Percentiles rank a stretch among this genome's conserved stretches.
phyloP scores from a whole-genome alignment of 805 yeast species.

The Nakazawaea ambrosiae region DNA sequence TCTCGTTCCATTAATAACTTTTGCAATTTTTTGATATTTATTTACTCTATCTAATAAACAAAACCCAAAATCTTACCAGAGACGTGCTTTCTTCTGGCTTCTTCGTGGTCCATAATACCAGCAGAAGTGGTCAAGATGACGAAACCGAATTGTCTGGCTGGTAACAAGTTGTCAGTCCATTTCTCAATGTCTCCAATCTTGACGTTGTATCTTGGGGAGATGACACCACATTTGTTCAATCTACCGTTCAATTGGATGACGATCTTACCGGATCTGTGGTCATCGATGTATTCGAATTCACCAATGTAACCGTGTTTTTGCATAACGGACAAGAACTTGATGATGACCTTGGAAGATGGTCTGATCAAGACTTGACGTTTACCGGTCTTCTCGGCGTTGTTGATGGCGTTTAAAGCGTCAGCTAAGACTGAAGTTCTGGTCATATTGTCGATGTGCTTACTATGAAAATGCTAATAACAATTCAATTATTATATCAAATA shows the following conservation, averaged over 20 bases:
- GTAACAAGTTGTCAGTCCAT: slow-evolving; percentile 97
- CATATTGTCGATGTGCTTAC: no score
- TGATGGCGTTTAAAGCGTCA: slow-evolving; percentile 96
- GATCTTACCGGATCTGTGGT: slow-evolving; percentile 98
- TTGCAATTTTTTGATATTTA: no score
- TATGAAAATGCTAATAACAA: not conserved
- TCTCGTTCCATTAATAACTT: no score
- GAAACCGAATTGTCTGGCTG: slow-evolving; percentile 99
- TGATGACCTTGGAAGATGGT: slow-evolving; percentile 97
- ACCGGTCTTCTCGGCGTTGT: slow-evolving; percentile 99
- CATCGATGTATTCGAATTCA: slow-evolving; percentile 96
- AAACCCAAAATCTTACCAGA: slow-evolving; percentile 98
- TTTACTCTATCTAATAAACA: slow-evolving; percentile 86
- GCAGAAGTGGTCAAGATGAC: slow-evolving; percentile 98
- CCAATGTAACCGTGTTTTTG: slow-evolving; percentile 98
- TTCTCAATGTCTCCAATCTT: slow-evolving; percentile 92
- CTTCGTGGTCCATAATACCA: slow-evolving; percentile 99
- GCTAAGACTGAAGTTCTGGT: slow-evolving; percentile 98
- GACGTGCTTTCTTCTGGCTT: slow-evolving; percentile 99
- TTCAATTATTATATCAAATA: no score
- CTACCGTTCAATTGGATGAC: slow-evolving; percentile 97
- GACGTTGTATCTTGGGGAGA: slow-evolving; percentile 97
- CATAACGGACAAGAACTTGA: slow-evolving; percentile 94
- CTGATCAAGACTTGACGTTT: slow-evolving; percentile 97
- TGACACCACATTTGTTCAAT: slow-evolving; percentile 98